Evolutionary conservation across 225 moss, liverwort and hornwort genomes (phyloP), one percentile per base, ranked within the genome.

Genomic region (Physcomitrellopsis africana): DNA sequence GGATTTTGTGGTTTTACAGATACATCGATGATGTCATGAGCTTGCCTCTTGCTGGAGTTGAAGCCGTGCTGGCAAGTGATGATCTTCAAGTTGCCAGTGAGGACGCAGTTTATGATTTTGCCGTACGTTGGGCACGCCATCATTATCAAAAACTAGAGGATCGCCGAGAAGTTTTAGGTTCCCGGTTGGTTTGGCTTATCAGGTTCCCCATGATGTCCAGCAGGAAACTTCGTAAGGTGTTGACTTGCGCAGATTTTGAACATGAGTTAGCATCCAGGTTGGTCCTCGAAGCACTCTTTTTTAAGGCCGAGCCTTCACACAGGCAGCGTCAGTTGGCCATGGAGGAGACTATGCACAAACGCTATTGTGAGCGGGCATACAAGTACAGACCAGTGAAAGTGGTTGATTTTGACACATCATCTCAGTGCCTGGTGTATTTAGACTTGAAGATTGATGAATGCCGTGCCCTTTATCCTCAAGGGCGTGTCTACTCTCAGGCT

Each of bases 171-270:
- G 80, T 99, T 72, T 80, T 95, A 68, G 99, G 92, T 68, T 77
- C 86, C 51, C 93, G 93, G 79, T 86, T 99, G 29, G 90, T 93
- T 19, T 87, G 90, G 86, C 83, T 95, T n/a, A 99, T 99, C 73
- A 87, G 99, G 42, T 99, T 99, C 72, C 99, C 99, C 37, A 99
- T 99, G 99, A 99, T 99, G 99, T 93, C 99, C 22, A 90, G 92
- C 75, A 89, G 99, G 76, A 95, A 95, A 75, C 95, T 99, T 66
- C 90, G 92, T 24, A 99, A 99, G 80, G 99, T 99, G 53, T 92
- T 95, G 64, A 90, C 86, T 46, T 99, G 99, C 86, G 88, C 60
- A 59, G 99, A 99, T 81, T 91, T 99, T 87, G 99, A 99, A 52
- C 92, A 83, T 65, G 99, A 99, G 56, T 82, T 99, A 72, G 92